These are phyloP conservation scores for Sisymbrium altissimum DNA, from an alignment of 345 rosid species.

Conservation along the genomic window DNA sequence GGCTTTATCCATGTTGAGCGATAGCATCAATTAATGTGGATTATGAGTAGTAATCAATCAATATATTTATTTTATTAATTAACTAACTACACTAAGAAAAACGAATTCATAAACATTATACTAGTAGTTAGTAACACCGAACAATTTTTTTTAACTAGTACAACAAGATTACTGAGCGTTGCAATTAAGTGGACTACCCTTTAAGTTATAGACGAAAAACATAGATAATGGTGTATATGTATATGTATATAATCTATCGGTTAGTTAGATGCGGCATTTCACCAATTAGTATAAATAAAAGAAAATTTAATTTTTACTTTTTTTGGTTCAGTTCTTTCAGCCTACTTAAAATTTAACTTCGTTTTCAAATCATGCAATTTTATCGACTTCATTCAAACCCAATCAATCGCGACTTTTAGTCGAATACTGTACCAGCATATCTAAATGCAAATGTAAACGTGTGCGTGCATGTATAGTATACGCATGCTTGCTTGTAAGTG, in stretches of 20 bases:
- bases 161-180: not conserved
- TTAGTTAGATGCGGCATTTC: not conserved
- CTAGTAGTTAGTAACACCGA: not conserved
- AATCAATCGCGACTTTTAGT: not conserved
- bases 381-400: not conserved
- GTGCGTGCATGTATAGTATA: not conserved
- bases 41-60: not conserved
- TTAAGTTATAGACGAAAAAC: not conserved
- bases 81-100: not conserved
- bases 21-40: not conserved
- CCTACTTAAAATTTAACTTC: not conserved
- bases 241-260: not conserved
- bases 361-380: not conserved
- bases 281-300: not conserved
- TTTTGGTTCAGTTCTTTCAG: not conserved
- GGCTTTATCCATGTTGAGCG: conserved; percentile 14
- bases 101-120: not conserved
- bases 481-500: conserved; percentile 17
- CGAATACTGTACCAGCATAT: not conserved
- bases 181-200: not conserved
- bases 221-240: too few species aligned
- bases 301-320: not conserved
- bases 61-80: not conserved
- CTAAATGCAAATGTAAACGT: conserved; percentile 4
- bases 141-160: not conserved